Base-by-base conservation (phyloP, 345 rosid species). In the Odontarrhena argentea region DNA sequence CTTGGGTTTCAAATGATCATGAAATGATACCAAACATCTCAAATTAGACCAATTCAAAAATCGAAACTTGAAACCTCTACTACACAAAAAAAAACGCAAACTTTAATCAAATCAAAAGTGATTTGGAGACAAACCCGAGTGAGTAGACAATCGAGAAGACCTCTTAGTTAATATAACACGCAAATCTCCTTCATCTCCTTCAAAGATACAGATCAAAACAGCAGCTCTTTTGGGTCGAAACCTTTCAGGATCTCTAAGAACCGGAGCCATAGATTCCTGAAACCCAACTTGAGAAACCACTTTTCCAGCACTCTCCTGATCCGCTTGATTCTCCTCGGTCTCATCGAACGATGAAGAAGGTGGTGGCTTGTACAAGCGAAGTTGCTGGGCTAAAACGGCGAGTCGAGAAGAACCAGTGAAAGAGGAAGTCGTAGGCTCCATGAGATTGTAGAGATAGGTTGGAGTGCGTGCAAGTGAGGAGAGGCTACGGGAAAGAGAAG, bases 101-200 rank as follows among this genome's bases (percentile, higher is more conserved):
- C 36, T 32, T 32, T 32, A 32, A 32, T 32, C 3, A 4, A 32
- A 32, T 32, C 36, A 3, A 32, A 32, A 4, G 36, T 32, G 36
- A 32, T 4, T 32, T 4, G 43, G 49, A 47, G 57, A 60, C 89
- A 63, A 50, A 89, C 98, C 98, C 1, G 98, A 85, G 74, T 93
- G 97, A 71, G 91, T 72, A 63, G 98, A 84, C 83, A 93, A 47
- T 55, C 68, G 35, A 3, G 92, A 84, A 25, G 98, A 84, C 72
- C 97, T 82, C 85, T 88, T 91, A 10, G 97, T 94, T 55, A 94
- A 81, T 25, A 94, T 75, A 26, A 91, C 96, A 34, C 97, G 89
- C 63, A 87, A 73, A 44, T 86, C 97, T 24, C 99, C 96, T 28
- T 63, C 75, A 46, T 87, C 88, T 7, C 97, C 97, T 82, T 88